phyloP scores from a whole-genome alignment of 2,329 filamentous ascomycete species.

The Cordyceps javanica region DNA sequence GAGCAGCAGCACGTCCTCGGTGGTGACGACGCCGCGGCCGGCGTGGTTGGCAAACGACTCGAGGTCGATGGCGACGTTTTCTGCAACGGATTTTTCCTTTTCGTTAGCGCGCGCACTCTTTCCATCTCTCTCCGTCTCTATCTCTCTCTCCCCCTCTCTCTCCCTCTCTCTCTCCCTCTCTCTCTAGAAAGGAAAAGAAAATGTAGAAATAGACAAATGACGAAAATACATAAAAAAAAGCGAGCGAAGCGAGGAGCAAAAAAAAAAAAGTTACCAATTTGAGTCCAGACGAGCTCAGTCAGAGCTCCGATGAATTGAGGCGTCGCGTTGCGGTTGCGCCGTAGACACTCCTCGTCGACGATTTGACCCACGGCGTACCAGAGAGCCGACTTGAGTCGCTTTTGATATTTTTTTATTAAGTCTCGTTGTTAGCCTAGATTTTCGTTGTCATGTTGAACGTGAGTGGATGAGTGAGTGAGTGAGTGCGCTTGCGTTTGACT shows the following conservation, averaged over 20 bases:
- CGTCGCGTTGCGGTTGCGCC: slow-evolving; percentile 69
- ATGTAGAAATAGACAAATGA: neutral
- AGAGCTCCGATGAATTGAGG: slow-evolving; percentile 84
- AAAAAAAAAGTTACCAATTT: slow-evolving; percentile 57
- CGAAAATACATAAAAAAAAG: neutral
- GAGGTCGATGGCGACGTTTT: slow-evolving; percentile 51
- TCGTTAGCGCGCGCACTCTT: too few species aligned
- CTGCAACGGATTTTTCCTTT: slow-evolving; percentile 25
- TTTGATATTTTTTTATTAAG: too few species aligned
- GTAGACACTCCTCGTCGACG: slow-evolving; percentile 70
- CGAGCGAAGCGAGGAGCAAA: neutral
- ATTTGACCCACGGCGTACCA: slow-evolving; percentile 83
- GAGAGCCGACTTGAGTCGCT: slow-evolving; percentile 78
- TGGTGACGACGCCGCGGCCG: slow-evolving; percentile 70
- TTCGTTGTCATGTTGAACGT: too few species aligned
- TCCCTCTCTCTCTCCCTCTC: too few species aligned
- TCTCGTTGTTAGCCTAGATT: too few species aligned
- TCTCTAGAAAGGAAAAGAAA: neutral
- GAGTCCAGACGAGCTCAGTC: slow-evolving; percentile 81
- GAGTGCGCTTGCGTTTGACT: too few species aligned
- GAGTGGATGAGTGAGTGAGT: too few species aligned
- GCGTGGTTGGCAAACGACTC: slow-evolving; percentile 65
- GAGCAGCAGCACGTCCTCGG: slow-evolving; percentile 82
- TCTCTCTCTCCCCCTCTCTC: too few species aligned
- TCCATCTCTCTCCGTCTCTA: neutral